Percentiles rank a stretch among this genome's conserved stretches.
Conservation (phyloP, 202 grass and related monocot species). For the Elaeis oleifera region DNA sequence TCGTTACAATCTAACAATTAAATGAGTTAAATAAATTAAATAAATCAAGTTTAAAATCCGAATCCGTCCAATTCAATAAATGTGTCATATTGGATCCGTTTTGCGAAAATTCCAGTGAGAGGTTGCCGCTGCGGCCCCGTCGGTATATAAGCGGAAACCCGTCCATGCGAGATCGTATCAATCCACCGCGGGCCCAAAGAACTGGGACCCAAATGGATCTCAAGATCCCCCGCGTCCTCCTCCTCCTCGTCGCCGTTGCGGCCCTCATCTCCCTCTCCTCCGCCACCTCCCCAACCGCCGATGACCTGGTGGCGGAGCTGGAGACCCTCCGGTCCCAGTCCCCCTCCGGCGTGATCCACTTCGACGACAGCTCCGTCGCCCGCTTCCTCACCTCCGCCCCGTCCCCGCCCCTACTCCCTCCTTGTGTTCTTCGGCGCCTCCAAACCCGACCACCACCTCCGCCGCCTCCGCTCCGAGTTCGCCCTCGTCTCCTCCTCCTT, state of each 20-base stretch:
- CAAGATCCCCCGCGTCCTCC: too few species aligned
- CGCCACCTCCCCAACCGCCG: conserved; percentile 7
- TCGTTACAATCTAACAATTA: too few species aligned
- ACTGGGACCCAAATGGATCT: too few species aligned
- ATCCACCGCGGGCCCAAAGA: too few species aligned
- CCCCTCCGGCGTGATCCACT: conserved; percentile 73
- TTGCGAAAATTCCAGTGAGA: too few species aligned
- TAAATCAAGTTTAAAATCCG: too few species aligned
- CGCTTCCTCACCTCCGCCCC: conserved; percentile 57
- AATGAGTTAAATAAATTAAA: too few species aligned
- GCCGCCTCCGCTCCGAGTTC: conserved; percentile 71
- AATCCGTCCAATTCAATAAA: too few species aligned
- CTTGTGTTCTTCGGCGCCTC: conserved; percentile 88
- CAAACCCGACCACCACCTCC: conserved; percentile 68
- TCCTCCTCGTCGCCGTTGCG: not conserved
- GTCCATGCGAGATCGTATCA: too few species aligned
- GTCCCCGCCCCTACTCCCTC: conserved; percentile 64
- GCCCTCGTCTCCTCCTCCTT: conserved; percentile 82
- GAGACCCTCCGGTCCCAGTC: conserved; percentile 64
- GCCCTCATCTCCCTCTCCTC: not conserved
- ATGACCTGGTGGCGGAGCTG: conserved; percentile 67
- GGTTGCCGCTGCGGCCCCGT: too few species aligned
- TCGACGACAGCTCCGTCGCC: conserved; percentile 63
- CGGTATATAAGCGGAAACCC: too few species aligned
- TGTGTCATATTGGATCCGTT: too few species aligned